Evolutionary conservation across 805 yeast species (phyloP).

Genomic region (Kurtzmaniella cleridarum): DNA sequence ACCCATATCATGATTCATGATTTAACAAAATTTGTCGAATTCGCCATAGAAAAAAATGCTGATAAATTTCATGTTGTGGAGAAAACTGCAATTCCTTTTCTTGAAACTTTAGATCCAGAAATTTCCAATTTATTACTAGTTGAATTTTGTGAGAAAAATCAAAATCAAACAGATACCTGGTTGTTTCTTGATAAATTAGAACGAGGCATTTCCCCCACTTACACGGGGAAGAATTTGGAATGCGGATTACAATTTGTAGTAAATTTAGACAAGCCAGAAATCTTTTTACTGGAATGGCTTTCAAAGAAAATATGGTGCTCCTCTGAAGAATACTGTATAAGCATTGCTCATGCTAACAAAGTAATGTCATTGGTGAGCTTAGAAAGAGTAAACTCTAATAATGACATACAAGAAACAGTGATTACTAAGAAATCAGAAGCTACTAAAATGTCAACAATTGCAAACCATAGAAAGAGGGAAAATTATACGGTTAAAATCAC

Average conservation of each 20-base stretch:
- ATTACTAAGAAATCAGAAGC: slow-evolving; percentile 1
- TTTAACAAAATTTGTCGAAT: slow-evolving; percentile 11
- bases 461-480: slow-evolving; percentile 49
- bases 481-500: slow-evolving; percentile 49
- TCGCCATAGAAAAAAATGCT: slow-evolving; percentile 21
- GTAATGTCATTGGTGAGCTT: slow-evolving; percentile 10
- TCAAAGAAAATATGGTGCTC: slow-evolving; percentile 32
- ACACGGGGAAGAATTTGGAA: slow-evolving; percentile 22
- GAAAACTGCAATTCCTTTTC: slow-evolving; percentile 30
- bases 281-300: slow-evolving; percentile 40
- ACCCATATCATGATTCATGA: slow-evolving; percentile 4
- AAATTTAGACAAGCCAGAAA: slow-evolving; percentile 47
- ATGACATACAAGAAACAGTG: slow-evolving; percentile 1
- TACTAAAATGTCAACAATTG: slow-evolving; percentile 2
- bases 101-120: slow-evolving; percentile 22
- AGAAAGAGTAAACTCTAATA: slow-evolving; percentile 4
- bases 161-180: slow-evolving; percentile 44
- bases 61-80: slow-evolving; percentile 42
- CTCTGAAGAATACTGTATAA: slow-evolving; percentile 12
- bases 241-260: slow-evolving; percentile 22
- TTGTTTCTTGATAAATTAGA: slow-evolving; percentile 38
- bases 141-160: slow-evolving; percentile 18
- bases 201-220: slow-evolving; percentile 17
- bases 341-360: slow-evolving; percentile 20
- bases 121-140: slow-evolving; percentile 20